phyloP scores from a whole-genome alignment of 495 filamentous ascomycete genomes.

The Podospora fimiseda region DNA sequence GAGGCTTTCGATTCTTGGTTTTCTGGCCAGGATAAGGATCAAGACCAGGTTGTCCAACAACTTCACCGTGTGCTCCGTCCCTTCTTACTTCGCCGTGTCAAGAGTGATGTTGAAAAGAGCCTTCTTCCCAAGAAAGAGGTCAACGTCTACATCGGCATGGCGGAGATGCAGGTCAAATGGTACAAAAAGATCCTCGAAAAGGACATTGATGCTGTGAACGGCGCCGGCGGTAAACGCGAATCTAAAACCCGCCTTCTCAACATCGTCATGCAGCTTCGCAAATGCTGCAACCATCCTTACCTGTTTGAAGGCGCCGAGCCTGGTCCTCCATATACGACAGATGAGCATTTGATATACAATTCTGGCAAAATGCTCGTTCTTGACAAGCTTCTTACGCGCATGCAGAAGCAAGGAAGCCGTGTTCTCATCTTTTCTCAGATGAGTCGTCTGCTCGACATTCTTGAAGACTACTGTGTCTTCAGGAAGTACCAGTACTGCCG shows the following conservation, averaged over 20 bases:
- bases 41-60: constrained; percentile 95
- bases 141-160: constrained; percentile 97
- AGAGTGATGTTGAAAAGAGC: constrained; percentile 98
- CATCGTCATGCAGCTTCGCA: constrained; percentile 99
- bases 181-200: constrained; percentile 99
- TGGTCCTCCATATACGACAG: constrained; percentile 94
- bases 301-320: constrained; percentile 97
- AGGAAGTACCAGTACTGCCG: constrained; percentile 91
- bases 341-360: constrained; percentile 91
- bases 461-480: constrained; percentile 98
- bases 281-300: constrained; percentile 99
- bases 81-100: constrained; percentile 92
- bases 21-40: constrained; percentile 76
- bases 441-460: constrained; percentile 93
- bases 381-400: constrained; percentile 79
- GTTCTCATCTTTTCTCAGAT: constrained; percentile 99
- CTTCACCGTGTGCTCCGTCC: constrained; percentile 89
- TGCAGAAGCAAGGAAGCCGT: constrained; percentile 80
- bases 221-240: constrained; percentile 90
- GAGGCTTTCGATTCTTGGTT: constrained; percentile 99
- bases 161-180: constrained; percentile 99
- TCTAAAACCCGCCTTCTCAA: constrained; percentile 99
- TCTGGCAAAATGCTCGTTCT: constrained; percentile 97
- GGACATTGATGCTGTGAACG: constrained; percentile 98
- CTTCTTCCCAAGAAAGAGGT: constrained; percentile 95